Evolutionary conservation across 106 monocot genomes (phyloP).

Genomic region (Triglochin maritima): DNA sequence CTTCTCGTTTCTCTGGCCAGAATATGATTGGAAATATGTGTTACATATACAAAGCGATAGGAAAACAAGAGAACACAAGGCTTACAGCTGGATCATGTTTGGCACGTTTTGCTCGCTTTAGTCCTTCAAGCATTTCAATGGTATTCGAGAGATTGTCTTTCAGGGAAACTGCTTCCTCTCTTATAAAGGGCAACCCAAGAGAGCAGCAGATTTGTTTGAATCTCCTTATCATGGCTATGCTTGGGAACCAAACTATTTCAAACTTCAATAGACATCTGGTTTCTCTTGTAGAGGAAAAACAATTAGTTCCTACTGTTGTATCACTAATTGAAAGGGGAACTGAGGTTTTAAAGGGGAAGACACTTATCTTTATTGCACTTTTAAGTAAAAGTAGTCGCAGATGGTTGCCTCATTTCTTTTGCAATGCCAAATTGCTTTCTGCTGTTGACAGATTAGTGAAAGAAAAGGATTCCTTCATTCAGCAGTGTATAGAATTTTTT

Average conservation of each 20-base stretch:
- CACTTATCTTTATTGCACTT: slow-evolving; percentile 77
- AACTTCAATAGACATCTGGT: slow-evolving; percentile 43
- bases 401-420: slow-evolving; percentile 81
- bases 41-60: slow-evolving; percentile 82
- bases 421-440: slow-evolving; percentile 68
- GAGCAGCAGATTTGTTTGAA: slow-evolving; percentile 81
- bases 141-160: slow-evolving; percentile 75
- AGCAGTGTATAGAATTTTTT: slow-evolving; percentile 66
- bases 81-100: slow-evolving; percentile 92
- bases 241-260: slow-evolving; percentile 29
- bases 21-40: slow-evolving; percentile 74
- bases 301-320: slow-evolving; percentile 49
- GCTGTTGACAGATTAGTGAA: slow-evolving; percentile 66
- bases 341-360: slow-evolving; percentile 82
- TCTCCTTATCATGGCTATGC: slow-evolving; percentile 60
- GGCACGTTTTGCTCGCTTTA: slow-evolving; percentile 68
- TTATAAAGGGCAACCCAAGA: slow-evolving; percentile 51
- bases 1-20: slow-evolving; percentile 64
- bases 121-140: slow-evolving; percentile 41
- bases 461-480: slow-evolving; percentile 67
- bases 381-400: slow-evolving; percentile 81
- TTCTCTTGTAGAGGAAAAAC: slow-evolving; percentile 65
- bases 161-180: slow-evolving; percentile 55
- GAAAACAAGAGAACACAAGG: slow-evolving; percentile 82
- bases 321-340: slow-evolving; percentile 76